phyloP scores from a whole-genome alignment of 768 basidiomycete genomes.

The Russula virescens region DNA sequence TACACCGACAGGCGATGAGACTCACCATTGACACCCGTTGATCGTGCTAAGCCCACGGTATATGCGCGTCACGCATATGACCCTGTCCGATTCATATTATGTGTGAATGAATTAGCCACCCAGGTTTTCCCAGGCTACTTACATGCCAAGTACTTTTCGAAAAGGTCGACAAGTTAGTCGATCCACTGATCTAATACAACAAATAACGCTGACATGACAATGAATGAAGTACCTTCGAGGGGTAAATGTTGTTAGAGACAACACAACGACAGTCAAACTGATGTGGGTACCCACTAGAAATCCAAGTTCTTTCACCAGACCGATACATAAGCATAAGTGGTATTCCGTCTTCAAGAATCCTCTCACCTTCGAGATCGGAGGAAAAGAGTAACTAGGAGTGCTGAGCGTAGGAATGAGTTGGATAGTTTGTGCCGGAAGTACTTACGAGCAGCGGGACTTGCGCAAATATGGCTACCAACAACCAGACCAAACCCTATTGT shows the following conservation, averaged over 20 bases:
- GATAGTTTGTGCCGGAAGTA: neutral
- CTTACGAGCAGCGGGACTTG: conserved; percentile 18
- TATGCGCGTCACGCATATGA: conserved; percentile 18
- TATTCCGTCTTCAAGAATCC: neutral
- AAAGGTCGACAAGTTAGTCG: neutral
- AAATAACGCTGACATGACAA: conserved; percentile 9
- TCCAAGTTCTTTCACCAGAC: neutral
- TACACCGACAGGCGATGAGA: neutral
- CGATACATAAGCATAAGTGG: too few species aligned
- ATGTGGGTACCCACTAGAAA: neutral
- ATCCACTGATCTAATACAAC: neutral
- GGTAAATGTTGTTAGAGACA: neutral
- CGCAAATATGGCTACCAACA: conserved; percentile 10
- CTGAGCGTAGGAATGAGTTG: neutral
- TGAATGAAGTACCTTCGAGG: conserved; percentile 13
- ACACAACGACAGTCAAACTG: neutral
- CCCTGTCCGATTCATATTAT: neutral
- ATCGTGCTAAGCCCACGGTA: conserved; percentile 6
- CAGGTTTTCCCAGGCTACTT: neutral
- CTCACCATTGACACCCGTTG: neutral
- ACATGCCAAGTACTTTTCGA: conserved; percentile 13
- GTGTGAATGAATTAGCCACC: neutral
- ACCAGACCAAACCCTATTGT: conserved; percentile 15
- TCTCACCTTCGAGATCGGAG: conserved; percentile 7
- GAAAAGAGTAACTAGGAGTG: conserved; percentile 9